These are phyloP conservation scores for Botryotinia globosa DNA, from an alignment of 2,329 filamentous ascomycete genomes.

Conservation along the genomic window DNA sequence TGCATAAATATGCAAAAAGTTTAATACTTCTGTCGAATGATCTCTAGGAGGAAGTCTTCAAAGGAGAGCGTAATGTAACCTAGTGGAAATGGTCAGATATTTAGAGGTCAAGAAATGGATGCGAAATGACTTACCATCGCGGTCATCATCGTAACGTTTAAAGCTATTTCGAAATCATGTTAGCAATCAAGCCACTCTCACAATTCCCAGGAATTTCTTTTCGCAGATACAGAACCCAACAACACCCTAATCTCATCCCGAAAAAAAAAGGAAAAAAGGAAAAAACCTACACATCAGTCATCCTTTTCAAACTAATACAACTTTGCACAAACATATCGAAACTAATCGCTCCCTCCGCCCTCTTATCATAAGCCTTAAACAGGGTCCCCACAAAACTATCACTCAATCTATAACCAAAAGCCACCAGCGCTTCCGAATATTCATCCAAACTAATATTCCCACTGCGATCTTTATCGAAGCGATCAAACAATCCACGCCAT, in stretches of 20 bases:
- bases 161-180: conserved; percentile 47
- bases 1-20: not conserved
- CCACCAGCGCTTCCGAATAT: conserved; percentile 84
- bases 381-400: conserved; percentile 79
- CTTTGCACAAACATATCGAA: conserved; percentile 98
- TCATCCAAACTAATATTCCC: conserved; percentile 85
- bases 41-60: conserved; percentile 38
- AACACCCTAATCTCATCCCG: not conserved
- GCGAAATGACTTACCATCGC: conserved; percentile 59
- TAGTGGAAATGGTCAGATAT: not conserved
- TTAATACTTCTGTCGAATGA: conserved; percentile 35
- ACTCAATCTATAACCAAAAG: conserved; percentile 90
- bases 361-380: conserved; percentile 86
- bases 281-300: conserved; percentile 77
- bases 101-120: not conserved
- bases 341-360: conserved; percentile 67
- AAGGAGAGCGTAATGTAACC: conserved; percentile 77
- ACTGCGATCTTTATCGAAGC: conserved; percentile 83
- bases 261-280: not conserved
- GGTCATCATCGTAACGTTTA: conserved; percentile 96
- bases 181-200: not conserved
- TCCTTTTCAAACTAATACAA: conserved; percentile 93
- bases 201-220: not conserved
- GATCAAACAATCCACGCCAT: conserved; percentile 92
- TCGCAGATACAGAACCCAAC: not conserved